Conservation (phyloP, 495 filamentous ascomycete genomes). For the Cladorrhinum samala region DNA sequence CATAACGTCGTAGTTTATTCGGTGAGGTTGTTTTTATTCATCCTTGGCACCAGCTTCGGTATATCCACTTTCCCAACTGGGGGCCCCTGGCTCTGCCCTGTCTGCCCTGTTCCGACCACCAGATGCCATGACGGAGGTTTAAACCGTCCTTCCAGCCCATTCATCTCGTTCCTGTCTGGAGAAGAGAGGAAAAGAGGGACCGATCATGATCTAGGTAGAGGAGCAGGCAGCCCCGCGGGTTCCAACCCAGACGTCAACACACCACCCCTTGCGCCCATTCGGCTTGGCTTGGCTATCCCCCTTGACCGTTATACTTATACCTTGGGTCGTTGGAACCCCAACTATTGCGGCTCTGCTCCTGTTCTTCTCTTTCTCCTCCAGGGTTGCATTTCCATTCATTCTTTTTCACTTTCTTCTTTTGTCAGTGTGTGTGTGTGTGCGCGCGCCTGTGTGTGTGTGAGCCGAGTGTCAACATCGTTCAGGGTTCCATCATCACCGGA, state of each 20-base stretch:
- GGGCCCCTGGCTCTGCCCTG: too few species aligned
- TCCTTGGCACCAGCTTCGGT: neutral
- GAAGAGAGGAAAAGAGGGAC: too few species aligned
- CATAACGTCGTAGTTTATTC: neutral
- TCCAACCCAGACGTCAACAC: conserved; percentile 5
- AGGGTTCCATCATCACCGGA: conserved; percentile 16
- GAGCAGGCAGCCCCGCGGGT: too few species aligned
- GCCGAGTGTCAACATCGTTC: too few species aligned
- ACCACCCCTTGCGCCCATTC: neutral
- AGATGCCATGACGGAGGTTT: neutral
- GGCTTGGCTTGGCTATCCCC: conserved; percentile 6
- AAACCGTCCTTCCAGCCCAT: neutral
- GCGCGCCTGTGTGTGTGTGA: too few species aligned
- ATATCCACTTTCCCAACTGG: neutral
- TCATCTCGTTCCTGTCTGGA: neutral
- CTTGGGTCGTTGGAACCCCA: conserved; percentile 17
- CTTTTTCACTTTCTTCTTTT: neutral
- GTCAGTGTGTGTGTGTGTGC: too few species aligned
- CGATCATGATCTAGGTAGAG: too few species aligned
- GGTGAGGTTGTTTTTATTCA: neutral
- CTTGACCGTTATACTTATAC: conserved; percentile 12
- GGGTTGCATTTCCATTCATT: neutral
- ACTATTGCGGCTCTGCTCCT: conserved; percentile 21
- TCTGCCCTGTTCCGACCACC: neutral
- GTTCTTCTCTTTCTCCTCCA: conserved; percentile 11